Evolutionary conservation across 139 green algal genomes (phyloP).

Genomic region (Picochlorum sp.): DNA sequence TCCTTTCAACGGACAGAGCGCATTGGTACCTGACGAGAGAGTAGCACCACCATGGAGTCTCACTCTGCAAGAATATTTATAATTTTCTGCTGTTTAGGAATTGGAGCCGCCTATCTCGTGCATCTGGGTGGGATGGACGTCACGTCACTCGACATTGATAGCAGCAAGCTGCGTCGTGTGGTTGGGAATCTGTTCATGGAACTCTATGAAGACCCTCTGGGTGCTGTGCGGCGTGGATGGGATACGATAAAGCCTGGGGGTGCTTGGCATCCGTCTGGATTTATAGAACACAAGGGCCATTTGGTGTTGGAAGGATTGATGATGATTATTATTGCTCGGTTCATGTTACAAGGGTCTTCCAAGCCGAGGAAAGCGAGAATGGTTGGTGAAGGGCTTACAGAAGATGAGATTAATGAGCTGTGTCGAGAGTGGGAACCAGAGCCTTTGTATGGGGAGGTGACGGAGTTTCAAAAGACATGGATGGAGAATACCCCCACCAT

Average conservation of each 20-base stretch:
- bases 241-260: constrained; percentile 63
- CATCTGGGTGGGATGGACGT: no score
- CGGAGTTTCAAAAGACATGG: constrained; percentile 20
- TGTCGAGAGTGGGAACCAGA: constrained; percentile 82
- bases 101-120: no score
- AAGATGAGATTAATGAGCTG: constrained; percentile 79
- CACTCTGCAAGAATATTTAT: no score
- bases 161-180: not conserved
- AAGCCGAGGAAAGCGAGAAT: constrained; percentile 28
- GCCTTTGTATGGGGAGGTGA: constrained; percentile 46
- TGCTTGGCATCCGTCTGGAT: constrained; percentile 55
- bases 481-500: not conserved
- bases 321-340: constrained; percentile 58
- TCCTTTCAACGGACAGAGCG: no score
- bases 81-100: no score
- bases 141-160: no score
- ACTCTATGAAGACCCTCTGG: not conserved
- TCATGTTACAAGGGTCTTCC: constrained; percentile 59
- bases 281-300: constrained; percentile 74
- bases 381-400: constrained; percentile 51
- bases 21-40: no score
- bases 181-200: not conserved
- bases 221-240: constrained; percentile 46
- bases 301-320: constrained; percentile 70
- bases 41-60: no score